Evolutionary conservation across 228 moss, liverwort and hornwort species (phyloP).

Genomic region (Sphagnum magellanicum): DNA sequence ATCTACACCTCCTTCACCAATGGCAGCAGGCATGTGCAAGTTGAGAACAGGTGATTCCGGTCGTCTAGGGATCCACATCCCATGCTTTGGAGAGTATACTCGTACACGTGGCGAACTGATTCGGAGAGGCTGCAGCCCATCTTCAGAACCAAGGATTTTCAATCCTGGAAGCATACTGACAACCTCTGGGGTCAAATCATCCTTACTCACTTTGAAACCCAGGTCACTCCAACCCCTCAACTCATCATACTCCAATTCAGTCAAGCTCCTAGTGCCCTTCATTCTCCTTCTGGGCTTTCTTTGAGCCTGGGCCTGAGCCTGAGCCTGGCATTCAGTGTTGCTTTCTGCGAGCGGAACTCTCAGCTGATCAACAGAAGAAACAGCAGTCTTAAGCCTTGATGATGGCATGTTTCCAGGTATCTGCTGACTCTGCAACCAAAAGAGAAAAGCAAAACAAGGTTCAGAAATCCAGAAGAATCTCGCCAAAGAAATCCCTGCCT

Average conservation of each 20-base stretch:
- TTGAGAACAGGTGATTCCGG: slow-evolving; percentile 18
- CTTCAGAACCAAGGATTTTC: slow-evolving; percentile 18
- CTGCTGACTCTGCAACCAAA: too few relatives aligned
- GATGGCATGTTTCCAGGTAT: too few relatives aligned
- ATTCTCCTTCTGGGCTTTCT: slow-evolving; percentile 13
- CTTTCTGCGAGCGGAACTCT: background rate
- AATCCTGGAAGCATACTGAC: slow-evolving; percentile 39
- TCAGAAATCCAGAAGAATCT: too few relatives aligned
- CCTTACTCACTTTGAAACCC: slow-evolving; percentile 37
- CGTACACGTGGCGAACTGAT: slow-evolving; percentile 10
- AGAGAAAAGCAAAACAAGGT: too few relatives aligned
- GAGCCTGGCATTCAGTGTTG: background rate
- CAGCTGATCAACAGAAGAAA: background rate
- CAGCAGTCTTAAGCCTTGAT: too few relatives aligned
- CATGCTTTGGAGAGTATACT: slow-evolving; percentile 17
- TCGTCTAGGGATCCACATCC: slow-evolving; percentile 23
- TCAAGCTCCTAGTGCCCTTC: slow-evolving; percentile 49
- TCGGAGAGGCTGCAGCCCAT: slow-evolving; percentile 24
- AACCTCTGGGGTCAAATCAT: slow-evolving; percentile 35
- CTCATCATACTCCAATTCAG: slow-evolving; percentile 48
- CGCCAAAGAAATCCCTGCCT: too few relatives aligned
- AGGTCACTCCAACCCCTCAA: slow-evolving; percentile 34
- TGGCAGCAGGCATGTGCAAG: slow-evolving; percentile 11
- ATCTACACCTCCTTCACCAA: slow-evolving; percentile 10
- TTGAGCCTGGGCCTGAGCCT: too few relatives aligned